Conservation (phyloP, 208 protist genomes). For the Sergeia podlipaevii region DNA sequence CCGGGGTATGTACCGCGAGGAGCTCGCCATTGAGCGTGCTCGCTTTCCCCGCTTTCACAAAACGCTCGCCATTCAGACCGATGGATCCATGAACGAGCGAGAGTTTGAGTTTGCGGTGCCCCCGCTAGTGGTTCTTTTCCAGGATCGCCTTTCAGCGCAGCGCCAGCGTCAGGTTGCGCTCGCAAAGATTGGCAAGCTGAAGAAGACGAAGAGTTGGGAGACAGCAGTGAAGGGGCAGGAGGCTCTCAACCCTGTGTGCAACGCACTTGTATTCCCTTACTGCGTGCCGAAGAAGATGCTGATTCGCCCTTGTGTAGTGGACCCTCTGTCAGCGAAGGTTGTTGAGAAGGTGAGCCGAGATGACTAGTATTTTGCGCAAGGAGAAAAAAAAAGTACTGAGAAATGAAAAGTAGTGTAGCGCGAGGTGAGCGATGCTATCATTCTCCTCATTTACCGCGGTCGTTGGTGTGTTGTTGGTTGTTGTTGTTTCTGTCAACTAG, state of each 20-base stretch:
- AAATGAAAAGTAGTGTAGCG: not conserved
- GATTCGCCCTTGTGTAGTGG: slow-evolving; percentile 40
- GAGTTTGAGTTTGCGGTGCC: slow-evolving; percentile 89
- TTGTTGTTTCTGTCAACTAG: too few species aligned
- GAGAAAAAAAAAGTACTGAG: too few species aligned
- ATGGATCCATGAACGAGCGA: slow-evolving; percentile 83
- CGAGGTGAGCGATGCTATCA: slow-evolving; percentile 1
- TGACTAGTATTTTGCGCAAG: slow-evolving; percentile 8
- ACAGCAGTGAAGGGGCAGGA: slow-evolving; percentile 30
- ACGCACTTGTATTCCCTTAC: slow-evolving; percentile 81
- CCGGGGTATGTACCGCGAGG: slow-evolving; percentile 86
- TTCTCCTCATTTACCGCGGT: too few species aligned
- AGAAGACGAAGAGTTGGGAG: slow-evolving; percentile 68
- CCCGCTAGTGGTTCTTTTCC: slow-evolving; percentile 75
- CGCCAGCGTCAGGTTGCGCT: slow-evolving; percentile 80
- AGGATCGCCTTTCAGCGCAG: slow-evolving; percentile 75
- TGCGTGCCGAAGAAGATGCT: slow-evolving; percentile 79
- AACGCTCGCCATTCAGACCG: slow-evolving; percentile 78
- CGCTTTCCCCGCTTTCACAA: slow-evolving; percentile 80
- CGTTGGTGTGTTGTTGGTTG: too few species aligned
- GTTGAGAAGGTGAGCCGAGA: not conserved
- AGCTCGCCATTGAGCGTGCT: slow-evolving; percentile 83
- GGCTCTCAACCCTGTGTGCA: slow-evolving; percentile 70
- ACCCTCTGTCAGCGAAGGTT: slow-evolving; percentile 58
- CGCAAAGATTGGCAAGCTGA: slow-evolving; percentile 78